Conservation (phyloP, 345 rosid species). For the Pistacia atlantica region DNA sequence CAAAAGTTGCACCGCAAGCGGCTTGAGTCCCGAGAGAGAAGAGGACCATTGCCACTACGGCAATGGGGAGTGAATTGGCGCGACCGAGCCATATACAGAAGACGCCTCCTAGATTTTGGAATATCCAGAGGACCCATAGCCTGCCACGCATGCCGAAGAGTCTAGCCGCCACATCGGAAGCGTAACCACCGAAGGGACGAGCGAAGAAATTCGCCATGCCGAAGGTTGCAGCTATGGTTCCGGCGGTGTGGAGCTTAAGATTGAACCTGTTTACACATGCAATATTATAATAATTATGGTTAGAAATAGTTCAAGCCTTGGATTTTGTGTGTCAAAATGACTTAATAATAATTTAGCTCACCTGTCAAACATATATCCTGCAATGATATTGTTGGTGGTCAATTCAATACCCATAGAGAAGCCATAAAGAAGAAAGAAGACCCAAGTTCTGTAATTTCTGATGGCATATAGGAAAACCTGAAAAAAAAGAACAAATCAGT, state of each 20-base stretch:
- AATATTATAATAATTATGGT: not conserved
- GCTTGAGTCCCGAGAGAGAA: constrained; percentile 82
- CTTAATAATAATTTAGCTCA: not conserved
- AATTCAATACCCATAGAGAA: constrained; percentile 90
- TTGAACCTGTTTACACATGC: constrained; percentile 44
- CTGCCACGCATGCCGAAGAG: constrained; percentile 83
- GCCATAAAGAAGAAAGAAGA: constrained; percentile 79
- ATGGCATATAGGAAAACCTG: constrained; percentile 79
- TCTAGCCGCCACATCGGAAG: constrained; percentile 65
- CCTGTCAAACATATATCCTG: constrained; percentile 83
- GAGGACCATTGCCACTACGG: constrained; percentile 60
- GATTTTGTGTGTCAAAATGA: not conserved
- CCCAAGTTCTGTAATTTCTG: constrained; percentile 88
- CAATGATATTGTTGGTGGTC: constrained; percentile 69
- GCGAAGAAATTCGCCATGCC: constrained; percentile 83
- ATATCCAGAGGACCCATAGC: constrained; percentile 71
- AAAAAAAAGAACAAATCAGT: not conserved
- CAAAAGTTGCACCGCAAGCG: constrained; percentile 82
- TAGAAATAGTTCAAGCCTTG: not conserved
- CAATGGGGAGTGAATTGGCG: constrained; percentile 20
- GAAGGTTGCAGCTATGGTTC: constrained; percentile 74
- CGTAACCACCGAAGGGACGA: constrained; percentile 76
- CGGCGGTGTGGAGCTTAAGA: constrained; percentile 75
- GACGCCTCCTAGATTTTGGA: constrained; percentile 71
- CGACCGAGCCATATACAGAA: constrained; percentile 84